phyloP scores from a whole-genome alignment of 768 basidiomycete genomes.

The Lactifluus hygrophoroides region DNA sequence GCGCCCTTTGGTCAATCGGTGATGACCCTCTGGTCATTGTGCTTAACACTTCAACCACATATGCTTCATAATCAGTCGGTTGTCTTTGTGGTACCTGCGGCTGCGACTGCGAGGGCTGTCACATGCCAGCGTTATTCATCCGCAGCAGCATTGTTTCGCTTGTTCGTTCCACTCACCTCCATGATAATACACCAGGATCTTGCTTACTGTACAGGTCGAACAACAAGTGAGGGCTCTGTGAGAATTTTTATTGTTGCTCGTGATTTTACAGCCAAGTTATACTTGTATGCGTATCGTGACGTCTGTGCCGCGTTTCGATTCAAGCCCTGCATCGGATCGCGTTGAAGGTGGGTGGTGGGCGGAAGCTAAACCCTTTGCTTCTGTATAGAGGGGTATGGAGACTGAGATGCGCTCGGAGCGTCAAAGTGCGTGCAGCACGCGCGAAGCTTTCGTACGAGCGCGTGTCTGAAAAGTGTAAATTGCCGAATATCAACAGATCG shows the following conservation, averaged over 20 bases:
- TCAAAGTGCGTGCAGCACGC: not conserved
- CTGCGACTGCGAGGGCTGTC: too few relatives aligned
- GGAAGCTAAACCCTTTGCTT: slow-evolving; percentile 6
- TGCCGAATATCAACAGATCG: not conserved
- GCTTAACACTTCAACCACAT: slow-evolving; percentile 48
- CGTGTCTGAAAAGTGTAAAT: not conserved
- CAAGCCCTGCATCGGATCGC: slow-evolving; percentile 17
- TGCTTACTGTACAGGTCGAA: slow-evolving; percentile 4
- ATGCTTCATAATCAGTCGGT: slow-evolving; percentile 52
- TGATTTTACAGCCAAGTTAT: slow-evolving; percentile 7
- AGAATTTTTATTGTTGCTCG: slow-evolving; percentile 21
- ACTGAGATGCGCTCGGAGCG: not conserved
- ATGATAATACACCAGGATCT: not conserved
- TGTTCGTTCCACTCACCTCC: slow-evolving; percentile 8
- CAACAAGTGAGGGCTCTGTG: slow-evolving; percentile 2
- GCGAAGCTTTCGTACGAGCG: slow-evolving; percentile 1
- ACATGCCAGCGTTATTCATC: not conserved
- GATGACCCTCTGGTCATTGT: slow-evolving; percentile 40
- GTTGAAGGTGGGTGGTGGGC: slow-evolving; percentile 5
- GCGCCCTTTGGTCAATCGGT: slow-evolving; percentile 48
- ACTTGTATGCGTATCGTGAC: slow-evolving; percentile 10
- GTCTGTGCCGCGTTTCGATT: slow-evolving; percentile 18
- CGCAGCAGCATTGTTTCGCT: not conserved
- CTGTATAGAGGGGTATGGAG: not conserved
- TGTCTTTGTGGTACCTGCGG: slow-evolving; percentile 17